phyloP scores from a whole-genome alignment of 2,329 filamentous ascomycete genomes.

The Claviceps fusiformis region DNA sequence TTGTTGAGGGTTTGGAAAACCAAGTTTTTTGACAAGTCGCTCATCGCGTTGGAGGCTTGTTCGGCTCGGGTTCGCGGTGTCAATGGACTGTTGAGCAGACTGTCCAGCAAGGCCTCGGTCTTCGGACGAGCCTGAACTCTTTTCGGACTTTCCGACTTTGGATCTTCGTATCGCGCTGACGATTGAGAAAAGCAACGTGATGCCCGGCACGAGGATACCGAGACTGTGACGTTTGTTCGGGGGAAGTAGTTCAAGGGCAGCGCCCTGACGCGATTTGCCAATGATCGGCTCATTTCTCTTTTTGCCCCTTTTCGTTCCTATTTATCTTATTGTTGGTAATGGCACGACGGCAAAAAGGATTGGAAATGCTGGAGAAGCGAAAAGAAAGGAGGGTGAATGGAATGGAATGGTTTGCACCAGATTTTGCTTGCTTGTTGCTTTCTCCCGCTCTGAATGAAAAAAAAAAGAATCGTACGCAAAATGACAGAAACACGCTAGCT shows the following conservation, averaged over 20 bases:
- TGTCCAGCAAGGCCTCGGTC: slow-evolving; percentile 20
- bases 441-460: not conserved
- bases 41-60: slow-evolving; percentile 18
- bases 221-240: slow-evolving; percentile 10
- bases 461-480: not conserved
- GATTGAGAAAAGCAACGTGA: slow-evolving; percentile 28
- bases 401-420: not conserved
- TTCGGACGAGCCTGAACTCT: slow-evolving; percentile 13
- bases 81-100: slow-evolving; percentile 18
- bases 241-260: slow-evolving; percentile 19
- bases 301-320: not conserved
- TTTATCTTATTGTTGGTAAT: too few relatives aligned
- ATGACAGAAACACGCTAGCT: slow-evolving; percentile 10
- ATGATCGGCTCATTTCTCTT: slow-evolving; percentile 30
- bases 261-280: slow-evolving; percentile 29
- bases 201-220: slow-evolving; percentile 10
- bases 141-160: slow-evolving; percentile 10
- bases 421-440: not conserved
- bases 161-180: slow-evolving; percentile 15
- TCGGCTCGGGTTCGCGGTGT: slow-evolving; percentile 7
- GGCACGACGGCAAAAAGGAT: slow-evolving; percentile 1
- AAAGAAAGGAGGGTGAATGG: not conserved
- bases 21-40: slow-evolving; percentile 22
- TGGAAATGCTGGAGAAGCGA: not conserved
- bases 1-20: slow-evolving; percentile 25